A percentile compares a stretch with the other conserved stretches of the same genome.
Conservation (phyloP, 805 yeast species). For the Hanseniaspora valbyensis region DNA sequence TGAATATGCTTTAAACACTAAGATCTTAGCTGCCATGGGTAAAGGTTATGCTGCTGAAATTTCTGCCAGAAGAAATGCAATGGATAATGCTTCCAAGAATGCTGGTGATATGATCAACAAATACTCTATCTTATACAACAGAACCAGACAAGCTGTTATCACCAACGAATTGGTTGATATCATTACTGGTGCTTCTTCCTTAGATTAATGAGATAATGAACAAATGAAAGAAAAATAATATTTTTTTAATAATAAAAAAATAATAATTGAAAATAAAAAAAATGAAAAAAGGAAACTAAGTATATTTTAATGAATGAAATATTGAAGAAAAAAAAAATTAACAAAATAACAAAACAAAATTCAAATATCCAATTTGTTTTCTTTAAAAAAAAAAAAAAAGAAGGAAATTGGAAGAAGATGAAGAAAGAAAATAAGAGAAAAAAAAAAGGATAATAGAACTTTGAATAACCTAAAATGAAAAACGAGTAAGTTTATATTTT, state of each 20-base stretch:
- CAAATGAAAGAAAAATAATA: neutral
- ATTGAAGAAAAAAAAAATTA: neutral
- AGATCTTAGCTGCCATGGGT: conserved; percentile 81
- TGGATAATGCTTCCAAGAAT: conserved; percentile 99
- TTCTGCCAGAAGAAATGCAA: conserved; percentile 97
- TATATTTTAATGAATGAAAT: neutral
- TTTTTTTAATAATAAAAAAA: neutral
- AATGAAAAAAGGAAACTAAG: neutral
- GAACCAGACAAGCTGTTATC: conserved; percentile 98
- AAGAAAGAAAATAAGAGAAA: too few relatives aligned
- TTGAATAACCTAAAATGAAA: too few relatives aligned
- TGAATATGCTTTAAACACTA: conserved; percentile 83
- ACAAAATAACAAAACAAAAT: neutral
- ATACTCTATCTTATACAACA: conserved; percentile 95
- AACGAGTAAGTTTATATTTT: too few relatives aligned
- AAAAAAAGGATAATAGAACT: too few relatives aligned
- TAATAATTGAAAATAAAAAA: neutral
- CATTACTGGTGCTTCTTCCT: conserved; percentile 98
- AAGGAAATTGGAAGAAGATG: too few relatives aligned
- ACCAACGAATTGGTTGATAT: conserved; percentile 99
- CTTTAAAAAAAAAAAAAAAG: neutral
- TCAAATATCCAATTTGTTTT: too few relatives aligned
- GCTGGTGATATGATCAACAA: conserved; percentile 97
- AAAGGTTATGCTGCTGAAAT: conserved; percentile 98
- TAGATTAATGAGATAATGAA: conserved; percentile 46